phyloP scores from a whole-genome alignment of 441 rosid species.

The Biscutella laevigata region DNA sequence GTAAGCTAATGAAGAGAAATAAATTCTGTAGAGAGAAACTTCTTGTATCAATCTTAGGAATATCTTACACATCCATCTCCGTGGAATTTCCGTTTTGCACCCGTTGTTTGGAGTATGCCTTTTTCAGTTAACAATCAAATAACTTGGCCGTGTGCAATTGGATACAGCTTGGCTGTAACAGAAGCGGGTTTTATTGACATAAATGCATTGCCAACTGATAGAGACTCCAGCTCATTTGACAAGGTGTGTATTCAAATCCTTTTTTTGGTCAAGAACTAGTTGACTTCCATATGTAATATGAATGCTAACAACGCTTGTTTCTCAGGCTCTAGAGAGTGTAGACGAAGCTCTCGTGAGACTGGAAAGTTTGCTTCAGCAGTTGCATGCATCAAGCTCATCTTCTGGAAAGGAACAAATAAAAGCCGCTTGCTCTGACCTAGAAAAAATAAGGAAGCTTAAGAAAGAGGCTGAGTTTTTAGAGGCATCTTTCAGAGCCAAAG shows the following conservation, averaged over 20 bases:
- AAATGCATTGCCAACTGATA: conserved; percentile 30
- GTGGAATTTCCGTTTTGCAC: not conserved
- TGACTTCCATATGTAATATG: conserved; percentile 17
- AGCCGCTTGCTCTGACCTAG: conserved; percentile 98
- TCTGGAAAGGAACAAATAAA: conserved; percentile 84
- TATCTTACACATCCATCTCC: not conserved
- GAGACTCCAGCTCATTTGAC: conserved; percentile 66
- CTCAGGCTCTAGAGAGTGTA: conserved; percentile 84
- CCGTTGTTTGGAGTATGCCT: not conserved
- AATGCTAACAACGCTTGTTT: conserved; percentile 22
- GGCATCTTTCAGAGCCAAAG: conserved; percentile 95
- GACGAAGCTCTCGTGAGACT: conserved; percentile 79
- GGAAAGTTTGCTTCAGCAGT: conserved; percentile 75
- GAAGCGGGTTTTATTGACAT: conserved; percentile 33
- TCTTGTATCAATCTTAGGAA: not conserved
- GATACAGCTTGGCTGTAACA: conserved; percentile 39
- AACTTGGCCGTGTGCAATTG: conserved; percentile 1
- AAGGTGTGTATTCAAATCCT: conserved; percentile 33
- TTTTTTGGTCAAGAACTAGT: conserved; percentile 13
- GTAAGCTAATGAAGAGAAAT: conserved; percentile 40
- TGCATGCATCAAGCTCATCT: conserved; percentile 67
- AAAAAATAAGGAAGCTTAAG: conserved; percentile 93
- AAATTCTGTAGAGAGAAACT: not conserved
- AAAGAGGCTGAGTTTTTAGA: conserved; percentile 98
- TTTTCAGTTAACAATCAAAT: not conserved